These are phyloP conservation scores for Eutrema heterophyllum DNA, from an alignment of 345 rosid genomes.

Conservation along the genomic window DNA sequence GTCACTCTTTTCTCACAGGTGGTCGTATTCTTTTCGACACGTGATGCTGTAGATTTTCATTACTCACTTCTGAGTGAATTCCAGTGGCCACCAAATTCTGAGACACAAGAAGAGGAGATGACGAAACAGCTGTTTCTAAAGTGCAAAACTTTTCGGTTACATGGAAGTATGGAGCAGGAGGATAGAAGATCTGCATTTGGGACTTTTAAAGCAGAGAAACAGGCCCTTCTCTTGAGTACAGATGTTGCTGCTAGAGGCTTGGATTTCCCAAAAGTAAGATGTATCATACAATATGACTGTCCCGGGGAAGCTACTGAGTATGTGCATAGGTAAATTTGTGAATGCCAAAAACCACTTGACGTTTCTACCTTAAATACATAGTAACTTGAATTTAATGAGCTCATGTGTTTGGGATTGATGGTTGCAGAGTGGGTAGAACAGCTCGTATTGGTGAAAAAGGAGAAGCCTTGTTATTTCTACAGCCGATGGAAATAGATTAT, in stretches of 20 bases:
- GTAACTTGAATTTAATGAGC: neutral
- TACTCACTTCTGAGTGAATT: constrained; percentile 63
- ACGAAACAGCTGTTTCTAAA: constrained; percentile 46
- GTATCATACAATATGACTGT: constrained; percentile 94
- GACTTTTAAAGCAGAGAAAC: constrained; percentile 68
- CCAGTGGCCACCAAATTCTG: constrained; percentile 54
- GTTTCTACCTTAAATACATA: neutral
- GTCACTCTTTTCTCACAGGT: constrained; percentile 43
- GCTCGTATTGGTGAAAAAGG: constrained; percentile 95
- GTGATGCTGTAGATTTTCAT: constrained; percentile 98
- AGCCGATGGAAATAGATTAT: constrained; percentile 83
- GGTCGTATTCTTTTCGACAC: constrained; percentile 96
- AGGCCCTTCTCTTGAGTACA: constrained; percentile 76
- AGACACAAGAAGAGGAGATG: constrained; percentile 44
- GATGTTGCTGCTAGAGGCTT: constrained; percentile 95
- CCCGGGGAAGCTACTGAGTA: constrained; percentile 99
- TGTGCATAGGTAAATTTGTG: constrained; percentile 68
- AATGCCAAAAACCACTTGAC: neutral
- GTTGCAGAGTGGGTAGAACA: constrained; percentile 91
- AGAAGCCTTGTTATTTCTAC: constrained; percentile 78
- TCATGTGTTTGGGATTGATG: neutral
- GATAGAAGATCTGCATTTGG: constrained; percentile 74
- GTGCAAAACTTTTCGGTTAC: constrained; percentile 72
- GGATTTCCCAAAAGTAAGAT: constrained; percentile 89
- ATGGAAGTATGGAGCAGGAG: constrained; percentile 94